Evolutionary conservation across 352 stramenopile species (phyloP), one percentile per base, ranked within the genome.

Genomic region (Blastocystis hominis): DNA sequence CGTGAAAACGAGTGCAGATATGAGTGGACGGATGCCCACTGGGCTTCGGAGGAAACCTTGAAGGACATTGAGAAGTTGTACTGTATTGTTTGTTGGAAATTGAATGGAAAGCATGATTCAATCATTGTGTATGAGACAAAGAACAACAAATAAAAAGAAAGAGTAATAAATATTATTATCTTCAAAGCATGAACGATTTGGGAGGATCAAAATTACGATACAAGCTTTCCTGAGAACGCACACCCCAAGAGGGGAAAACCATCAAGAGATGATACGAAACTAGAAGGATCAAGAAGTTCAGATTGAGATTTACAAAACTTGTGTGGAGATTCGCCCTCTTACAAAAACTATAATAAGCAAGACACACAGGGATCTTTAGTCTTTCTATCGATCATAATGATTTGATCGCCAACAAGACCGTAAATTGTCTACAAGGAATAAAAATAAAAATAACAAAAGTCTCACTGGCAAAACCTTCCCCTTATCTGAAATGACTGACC

Each of bases 1-100:
- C 95, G 95, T 92, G 91, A 94, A 64, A 89, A 90, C 9, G 91
- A 95, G 61, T 92, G 92, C n/a, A 80, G 93, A 89, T 91, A 93
- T 44, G 63, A 90, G 63, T 89, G 90, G 47, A 91, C 89, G 6
- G 84, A 91, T 36, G 80, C 88, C 42, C 68, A 90, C 53, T 72
- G 55, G 24, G 75, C 86, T 24, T 64, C 90, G 40, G 86, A 90
- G 69, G 89, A 89, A 40, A 53, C 90, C 4, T 38, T 91, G 61
- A 88, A 91, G 50, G 55, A 66, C 3, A 61, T 90, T 56, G 68
- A 56, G 20, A 78, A 61, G 40, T 13, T 78, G 68, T 78, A 62
- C 36, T 77, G 40, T 40, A 17, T 7, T 77, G 66, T 77, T 77
- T 61, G 44, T 77, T 77, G 1, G 30, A 24, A 66, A n/a, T 66